Evolutionary conservation across 2,329 filamentous ascomycete species (phyloP), one percentile per base, ranked within the genome.

Genomic region (Chaetomium sp.): DNA sequence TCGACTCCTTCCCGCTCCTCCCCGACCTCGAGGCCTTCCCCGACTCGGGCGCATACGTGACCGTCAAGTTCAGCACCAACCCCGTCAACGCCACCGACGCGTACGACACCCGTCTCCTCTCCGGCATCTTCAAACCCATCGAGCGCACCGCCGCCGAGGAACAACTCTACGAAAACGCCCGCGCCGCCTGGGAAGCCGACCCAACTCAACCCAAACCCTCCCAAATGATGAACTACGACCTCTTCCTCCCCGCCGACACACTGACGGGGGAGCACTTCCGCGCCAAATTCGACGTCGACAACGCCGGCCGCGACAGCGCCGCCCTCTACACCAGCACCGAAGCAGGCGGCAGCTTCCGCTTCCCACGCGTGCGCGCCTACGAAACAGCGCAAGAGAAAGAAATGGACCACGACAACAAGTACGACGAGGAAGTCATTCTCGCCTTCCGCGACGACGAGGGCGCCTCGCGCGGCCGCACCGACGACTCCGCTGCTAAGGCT

Each of bases 1-100:
- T 85, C 12, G 80, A 84, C 44, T 79, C 80, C 14, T 79, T 77
- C 58, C 82, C 84, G 34, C 70, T 88, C 41, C 69, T 87, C 14
- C 85, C 85, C 5, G 85, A 88, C 64, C 75, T 85, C 43, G 80
- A 85, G 57, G 80, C 82, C n/a, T 86, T 86, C 72, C 83, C 84
- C 48, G 85, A 88, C 68, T 81, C 80, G 2, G 84, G 85, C 53
- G 83, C 84, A 58, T 88, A 87, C 66, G 80, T 86, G 60, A 82
- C 84, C 11, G 76, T 87, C 72, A 87, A 87, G 69, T 87, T 87
- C 69, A 77, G 78, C 51, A 82, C 79, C 61, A 85, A 85, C 66
- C 85, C 85, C 3, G 79, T 87, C 34, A 72, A 78, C 8, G 73
- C 75, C 53, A 72, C 71, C 44, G 73, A 65, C 47, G 70, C 71